These are phyloP conservation scores for Crithidia thermophila DNA, from an alignment of 208 protist genomes.

Conservation along the genomic window DNA sequence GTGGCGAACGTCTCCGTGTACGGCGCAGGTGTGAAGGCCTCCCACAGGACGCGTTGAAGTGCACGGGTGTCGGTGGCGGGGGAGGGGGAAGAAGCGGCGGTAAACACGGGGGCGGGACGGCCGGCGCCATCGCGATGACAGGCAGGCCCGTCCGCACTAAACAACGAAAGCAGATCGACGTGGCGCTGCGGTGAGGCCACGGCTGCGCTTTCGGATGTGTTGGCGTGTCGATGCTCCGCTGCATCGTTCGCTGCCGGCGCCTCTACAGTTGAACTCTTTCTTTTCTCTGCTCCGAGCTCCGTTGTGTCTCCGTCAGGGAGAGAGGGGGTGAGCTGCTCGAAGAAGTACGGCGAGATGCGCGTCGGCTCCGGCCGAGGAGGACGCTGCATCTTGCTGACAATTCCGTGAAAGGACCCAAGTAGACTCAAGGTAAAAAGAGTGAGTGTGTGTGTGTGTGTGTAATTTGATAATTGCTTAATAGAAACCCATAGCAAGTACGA, in stretches of 20 bases:
- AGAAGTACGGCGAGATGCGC: slow-evolving; percentile 56
- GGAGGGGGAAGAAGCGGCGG: background rate
- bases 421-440: no score
- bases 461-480: no score
- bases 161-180: no score
- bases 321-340: slow-evolving; percentile 45
- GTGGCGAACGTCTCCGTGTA: slow-evolving; percentile 17
- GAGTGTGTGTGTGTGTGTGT: background rate
- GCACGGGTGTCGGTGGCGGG: background rate
- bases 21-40: slow-evolving; percentile 36
- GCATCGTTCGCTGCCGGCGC: background rate
- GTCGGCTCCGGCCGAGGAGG: slow-evolving; percentile 39
- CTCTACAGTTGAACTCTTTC: background rate
- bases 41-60: slow-evolving; percentile 29
- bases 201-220: no score
- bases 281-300: no score
- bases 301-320: background rate
- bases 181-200: no score
- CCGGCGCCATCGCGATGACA: no score
- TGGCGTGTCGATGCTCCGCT: no score
- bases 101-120: no score
- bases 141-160: no score
- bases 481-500: no score
- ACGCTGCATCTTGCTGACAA: slow-evolving; percentile 8
- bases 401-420: background rate